phyloP scores from a whole-genome alignment of 345 rosid species.

The Hibiscus trionum region DNA sequence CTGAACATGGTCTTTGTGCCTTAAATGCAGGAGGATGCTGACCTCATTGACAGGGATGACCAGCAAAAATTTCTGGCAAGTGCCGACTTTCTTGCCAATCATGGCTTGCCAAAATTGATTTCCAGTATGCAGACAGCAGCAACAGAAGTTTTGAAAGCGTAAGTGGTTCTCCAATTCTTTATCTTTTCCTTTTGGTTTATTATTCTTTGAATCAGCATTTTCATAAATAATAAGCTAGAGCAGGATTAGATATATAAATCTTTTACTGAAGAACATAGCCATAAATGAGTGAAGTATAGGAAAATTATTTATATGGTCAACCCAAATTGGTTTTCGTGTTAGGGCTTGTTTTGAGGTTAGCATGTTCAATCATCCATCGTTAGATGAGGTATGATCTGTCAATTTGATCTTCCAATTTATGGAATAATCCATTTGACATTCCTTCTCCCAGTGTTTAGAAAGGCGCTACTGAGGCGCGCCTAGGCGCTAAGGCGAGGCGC shows the following conservation, averaged over 20 bases:
- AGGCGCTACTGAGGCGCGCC: no score
- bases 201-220: not conserved
- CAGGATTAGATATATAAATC: not conserved
- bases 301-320: not conserved
- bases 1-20: slow-evolving; percentile 2
- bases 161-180: slow-evolving; percentile 7
- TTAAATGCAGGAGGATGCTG: slow-evolving; percentile 57
- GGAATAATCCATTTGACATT: not conserved
- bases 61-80: slow-evolving; percentile 67
- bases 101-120: slow-evolving; percentile 51
- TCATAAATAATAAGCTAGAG: not conserved
- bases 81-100: slow-evolving; percentile 73
- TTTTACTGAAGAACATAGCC: not conserved
- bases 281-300: not conserved
- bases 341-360: not conserved
- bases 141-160: slow-evolving; percentile 74
- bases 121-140: slow-evolving; percentile 55
- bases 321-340: not conserved
- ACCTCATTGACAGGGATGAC: slow-evolving; percentile 66
- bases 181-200: not conserved
- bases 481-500: no score
- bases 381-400: not conserved
- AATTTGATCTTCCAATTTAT: not conserved
- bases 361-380: not conserved
- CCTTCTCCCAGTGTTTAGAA: no score